Evolutionary conservation across 768 basidiomycete genomes (phyloP), one percentile per base, ranked within the genome.

Genomic region (Pleurotus citrinopileatus): DNA sequence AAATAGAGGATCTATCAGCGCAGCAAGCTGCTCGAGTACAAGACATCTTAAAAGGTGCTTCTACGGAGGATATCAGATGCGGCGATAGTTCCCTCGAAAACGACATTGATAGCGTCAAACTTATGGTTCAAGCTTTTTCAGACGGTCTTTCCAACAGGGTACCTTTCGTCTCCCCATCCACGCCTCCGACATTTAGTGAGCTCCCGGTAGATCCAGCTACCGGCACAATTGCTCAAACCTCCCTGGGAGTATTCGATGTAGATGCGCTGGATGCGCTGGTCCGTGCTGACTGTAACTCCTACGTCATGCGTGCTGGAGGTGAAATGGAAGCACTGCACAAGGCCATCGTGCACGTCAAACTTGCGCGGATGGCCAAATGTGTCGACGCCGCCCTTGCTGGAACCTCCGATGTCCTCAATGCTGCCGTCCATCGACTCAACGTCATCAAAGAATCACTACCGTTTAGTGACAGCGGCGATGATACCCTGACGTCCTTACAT

Each of bases 221-320:
- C 59, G 50, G 50, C 5, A 65, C 64, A 53, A 62, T 65, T 45
- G 68, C 60, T 75, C 50, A 72, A 66, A 46, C 70, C 67, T 15
- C 56, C 63, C 36, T 54, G 73, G 20, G 69, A 68, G 50, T 61
- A 71, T 77, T 90, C 61, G 82, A 87, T 54, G 69, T 83, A 28
- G 58, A 74, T 32, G 68, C 70, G 36, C 70, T 94, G 32, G 87
- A 95, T 63, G 78, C 80, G 37, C 70, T 73, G 52, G 84, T 91
- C 55, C 84, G 91, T 26, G 65, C 78, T 10, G 84, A 90, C 63
- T 79, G 79, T 42, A 91, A 93, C 64, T 68, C 80, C n/a, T 82
- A 82, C 60, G 71, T 82, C 45, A 81, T 91, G 71, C 72, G 79
- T 55, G 75, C 91, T 13, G 73, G 73, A 3, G 83, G 82, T n/a